These are phyloP conservation scores for Venturia oleaginea DNA, from an alignment of 2,329 filamentous ascomycete genomes.

Conservation along the genomic window DNA sequence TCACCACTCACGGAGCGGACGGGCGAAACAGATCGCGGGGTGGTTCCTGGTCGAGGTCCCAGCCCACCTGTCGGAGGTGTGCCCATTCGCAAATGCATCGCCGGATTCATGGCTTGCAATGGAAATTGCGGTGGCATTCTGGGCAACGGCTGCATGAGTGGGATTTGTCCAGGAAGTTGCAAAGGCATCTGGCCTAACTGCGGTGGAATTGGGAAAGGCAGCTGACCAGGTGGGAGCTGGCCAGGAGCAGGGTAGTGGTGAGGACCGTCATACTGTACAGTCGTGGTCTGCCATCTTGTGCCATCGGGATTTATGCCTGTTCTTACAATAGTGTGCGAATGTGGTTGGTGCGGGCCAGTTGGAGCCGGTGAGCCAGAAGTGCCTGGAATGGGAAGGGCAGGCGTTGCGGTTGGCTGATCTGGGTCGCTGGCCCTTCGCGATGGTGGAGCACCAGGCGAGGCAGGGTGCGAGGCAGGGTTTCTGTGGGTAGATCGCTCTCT, in stretches of 20 bases:
- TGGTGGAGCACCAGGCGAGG: not conserved
- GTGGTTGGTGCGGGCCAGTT: conserved; percentile 6
- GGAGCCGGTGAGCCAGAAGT: not conserved
- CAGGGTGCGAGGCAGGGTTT: not conserved
- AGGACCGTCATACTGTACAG: not conserved
- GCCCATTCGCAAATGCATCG: conserved; percentile 7
- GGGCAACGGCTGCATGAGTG: conserved; percentile 4
- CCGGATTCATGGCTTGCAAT: not conserved
- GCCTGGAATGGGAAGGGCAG: not conserved
- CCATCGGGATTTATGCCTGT: conserved; percentile 9
- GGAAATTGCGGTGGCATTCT: conserved; percentile 5
- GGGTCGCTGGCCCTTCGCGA: not conserved
- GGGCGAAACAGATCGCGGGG: conserved; percentile 9
- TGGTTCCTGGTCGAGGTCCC: not conserved
- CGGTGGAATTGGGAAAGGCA: not conserved
- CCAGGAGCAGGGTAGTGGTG: conserved; percentile 5
- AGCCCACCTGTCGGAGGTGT: not conserved
- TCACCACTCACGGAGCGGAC: conserved; percentile 11
- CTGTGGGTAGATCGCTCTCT: not conserved
- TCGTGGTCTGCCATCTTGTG: conserved; percentile 7
- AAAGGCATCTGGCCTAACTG: not conserved
- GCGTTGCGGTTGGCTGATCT: not conserved
- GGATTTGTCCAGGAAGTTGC: conserved; percentile 2
- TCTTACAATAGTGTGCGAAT: conserved; percentile 1
- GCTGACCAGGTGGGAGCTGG: not conserved